Evolutionary conservation across 805 yeast genomes (phyloP).

Genomic region (Candida michaelii): DNA sequence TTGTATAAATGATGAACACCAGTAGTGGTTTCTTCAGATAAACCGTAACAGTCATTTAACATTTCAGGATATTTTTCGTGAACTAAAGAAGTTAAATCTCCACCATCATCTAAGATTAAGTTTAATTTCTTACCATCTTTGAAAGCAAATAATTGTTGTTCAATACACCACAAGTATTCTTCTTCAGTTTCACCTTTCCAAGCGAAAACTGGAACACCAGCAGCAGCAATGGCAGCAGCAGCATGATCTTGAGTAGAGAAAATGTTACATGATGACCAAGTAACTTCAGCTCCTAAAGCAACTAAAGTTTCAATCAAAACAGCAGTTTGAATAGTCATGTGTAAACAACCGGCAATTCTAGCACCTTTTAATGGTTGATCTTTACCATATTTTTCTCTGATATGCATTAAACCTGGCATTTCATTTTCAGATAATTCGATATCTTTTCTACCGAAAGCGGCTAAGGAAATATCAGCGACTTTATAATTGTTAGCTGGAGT

Average conservation of each 20-base stretch:
- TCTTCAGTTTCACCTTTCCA: conserved; percentile 99
- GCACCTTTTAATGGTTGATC: conserved; percentile 98
- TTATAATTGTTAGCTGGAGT: conserved; percentile 68
- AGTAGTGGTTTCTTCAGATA: conserved; percentile 98
- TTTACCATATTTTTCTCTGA: conserved; percentile 87
- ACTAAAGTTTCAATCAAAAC: conserved; percentile 95
- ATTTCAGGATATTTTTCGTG: conserved; percentile 98
- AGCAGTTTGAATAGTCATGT: conserved; percentile 99
- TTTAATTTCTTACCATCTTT: conserved; percentile 93
- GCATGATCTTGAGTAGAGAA: conserved; percentile 99
- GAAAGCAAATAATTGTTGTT: conserved; percentile 98
- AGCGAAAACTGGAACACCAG: conserved; percentile 99
- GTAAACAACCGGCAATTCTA: conserved; percentile 97
- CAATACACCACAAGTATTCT: conserved; percentile 99
- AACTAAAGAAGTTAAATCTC: conserved; percentile 94
- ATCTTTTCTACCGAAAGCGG: conserved; percentile 99
- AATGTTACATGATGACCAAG: conserved; percentile 99
- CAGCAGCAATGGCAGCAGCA: conserved; percentile 99
- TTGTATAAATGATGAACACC: conserved; percentile 99
- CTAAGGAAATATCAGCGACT: conserved; percentile 96
- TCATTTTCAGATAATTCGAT: conserved; percentile 98
- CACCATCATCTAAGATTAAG: conserved; percentile 98
- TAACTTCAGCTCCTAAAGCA: conserved; percentile 98
- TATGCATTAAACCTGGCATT: conserved; percentile 99
- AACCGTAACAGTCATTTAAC: conserved; percentile 92